A percentile compares a stretch with the other conserved stretches of the same genome.
Conservation (phyloP, 179 eudicot genomes). For the Nepenthes alata region DNA sequence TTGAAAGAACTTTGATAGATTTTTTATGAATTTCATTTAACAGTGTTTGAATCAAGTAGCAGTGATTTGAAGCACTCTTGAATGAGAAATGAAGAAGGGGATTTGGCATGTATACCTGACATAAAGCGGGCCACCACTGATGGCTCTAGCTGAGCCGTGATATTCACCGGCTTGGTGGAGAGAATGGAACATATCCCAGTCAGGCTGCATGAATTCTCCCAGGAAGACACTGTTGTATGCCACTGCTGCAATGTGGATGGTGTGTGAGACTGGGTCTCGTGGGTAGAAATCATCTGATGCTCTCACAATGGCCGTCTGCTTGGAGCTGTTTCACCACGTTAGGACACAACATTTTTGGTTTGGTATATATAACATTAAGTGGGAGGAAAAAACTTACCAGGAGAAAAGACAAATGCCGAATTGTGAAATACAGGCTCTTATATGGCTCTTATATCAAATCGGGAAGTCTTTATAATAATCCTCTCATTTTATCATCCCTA, state of each 20-base stretch:
- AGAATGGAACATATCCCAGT: conserved; percentile 99
- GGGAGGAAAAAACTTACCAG: too few species aligned
- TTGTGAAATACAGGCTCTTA: too few species aligned
- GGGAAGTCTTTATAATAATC: too few species aligned
- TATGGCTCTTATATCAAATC: too few species aligned
- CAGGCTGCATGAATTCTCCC: conserved; percentile 96
- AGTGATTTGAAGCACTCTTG: too few species aligned
- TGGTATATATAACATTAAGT: neutral
- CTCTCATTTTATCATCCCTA: too few species aligned
- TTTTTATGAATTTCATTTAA: too few species aligned
- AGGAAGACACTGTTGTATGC: conserved; percentile 86
- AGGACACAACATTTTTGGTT: conserved; percentile 4
- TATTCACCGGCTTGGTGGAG: conserved; percentile 89
- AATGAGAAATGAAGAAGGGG: too few species aligned
- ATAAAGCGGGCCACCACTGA: conserved; percentile 92
- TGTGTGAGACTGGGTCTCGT: conserved; percentile 76
- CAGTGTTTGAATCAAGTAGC: too few species aligned
- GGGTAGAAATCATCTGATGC: conserved; percentile 98
- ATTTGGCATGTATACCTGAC: conserved; percentile 41
- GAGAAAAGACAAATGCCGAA: too few species aligned
- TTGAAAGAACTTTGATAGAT: too few species aligned
- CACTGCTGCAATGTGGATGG: conserved; percentile 90
- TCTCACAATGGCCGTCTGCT: conserved; percentile 85
- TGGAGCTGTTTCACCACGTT: conserved; percentile 42
- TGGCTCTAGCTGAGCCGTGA: conserved; percentile 92